A percentile compares a stretch with the other conserved stretches of the same genome.
These are phyloP conservation scores for Russula brevipes DNA, from an alignment of 768 basidiomycete species.

Conservation along the genomic window DNA sequence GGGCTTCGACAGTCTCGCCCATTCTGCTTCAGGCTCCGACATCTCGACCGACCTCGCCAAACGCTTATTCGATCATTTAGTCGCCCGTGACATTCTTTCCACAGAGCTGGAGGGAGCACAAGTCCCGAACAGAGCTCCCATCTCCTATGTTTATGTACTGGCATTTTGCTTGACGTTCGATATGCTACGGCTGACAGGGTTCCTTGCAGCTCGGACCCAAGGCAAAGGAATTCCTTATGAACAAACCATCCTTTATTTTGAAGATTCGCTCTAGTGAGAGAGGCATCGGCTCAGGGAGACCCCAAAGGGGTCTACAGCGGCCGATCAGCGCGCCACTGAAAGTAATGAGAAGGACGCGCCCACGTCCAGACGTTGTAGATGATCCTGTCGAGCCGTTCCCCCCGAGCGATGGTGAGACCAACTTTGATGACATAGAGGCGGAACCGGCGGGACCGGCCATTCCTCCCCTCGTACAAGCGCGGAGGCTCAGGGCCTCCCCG, in stretches of 20 bases:
- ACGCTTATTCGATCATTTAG: conserved; percentile 16
- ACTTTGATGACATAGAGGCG: conserved; percentile 14
- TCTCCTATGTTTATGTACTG: conserved; percentile 16
- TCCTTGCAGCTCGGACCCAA: conserved; percentile 14
- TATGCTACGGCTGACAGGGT: neutral
- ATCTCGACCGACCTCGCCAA: conserved; percentile 7
- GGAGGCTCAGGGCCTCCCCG: conserved; percentile 2
- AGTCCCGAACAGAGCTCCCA: conserved; percentile 2
- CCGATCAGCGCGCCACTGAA: neutral
- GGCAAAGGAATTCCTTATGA: conserved; percentile 9
- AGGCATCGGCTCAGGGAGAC: neutral
- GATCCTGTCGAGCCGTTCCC: conserved; percentile 17
- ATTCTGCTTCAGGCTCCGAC: conserved; percentile 13
- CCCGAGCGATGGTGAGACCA: conserved; percentile 1
- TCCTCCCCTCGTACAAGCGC: conserved; percentile 4
- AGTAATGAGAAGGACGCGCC: conserved; percentile 11
- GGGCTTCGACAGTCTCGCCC: neutral
- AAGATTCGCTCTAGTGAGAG: conserved; percentile 9
- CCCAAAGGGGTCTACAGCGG: neutral
- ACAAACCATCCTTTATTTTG: conserved; percentile 1
- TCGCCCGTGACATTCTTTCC: conserved; percentile 1
- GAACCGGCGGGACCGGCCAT: conserved; percentile 2
- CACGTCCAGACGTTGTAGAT: neutral
- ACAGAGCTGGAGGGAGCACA: conserved; percentile 4
- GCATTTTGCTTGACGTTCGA: too few relatives aligned